Base-by-base conservation (phyloP, 352 stramenopile species). In the Phytophthora palmivora region DNA sequence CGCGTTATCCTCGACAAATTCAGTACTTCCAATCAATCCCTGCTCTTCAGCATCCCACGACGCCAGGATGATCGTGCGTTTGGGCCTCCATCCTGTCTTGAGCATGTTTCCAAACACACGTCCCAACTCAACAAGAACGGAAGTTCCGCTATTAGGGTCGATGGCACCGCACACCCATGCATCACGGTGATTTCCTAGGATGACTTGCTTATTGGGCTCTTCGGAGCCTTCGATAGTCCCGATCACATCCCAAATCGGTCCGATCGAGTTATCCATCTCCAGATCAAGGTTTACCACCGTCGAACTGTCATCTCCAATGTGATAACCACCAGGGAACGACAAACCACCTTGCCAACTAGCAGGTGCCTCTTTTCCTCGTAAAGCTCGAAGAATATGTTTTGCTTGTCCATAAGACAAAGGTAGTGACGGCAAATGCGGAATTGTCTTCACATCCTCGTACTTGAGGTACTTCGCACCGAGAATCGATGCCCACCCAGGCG, bases 121-220 rank as follows among this genome's bases (percentile, higher is more conserved):
- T 2, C 84, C 89, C 6, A 97, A 63, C 70, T 97, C 90, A 1
- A 96, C 49, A 49, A 97, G 67, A 1, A 75, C 62, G 0, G 85
- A 72, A 2, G 88, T 95, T 9, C 88, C 90, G 30, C 74, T 91
- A 46, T 92, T 93, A 6, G 90, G 90, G 58, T 97, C 89, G 15
- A 88, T 82, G 0, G 88, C 90, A 10, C 89, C 90, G 51, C 88
- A 96, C 0, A 97, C 86, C 90, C 90, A 97, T 2, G 86, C 89
- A 55, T 97, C 90, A 10, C 90, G 82, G 54, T 97, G 90, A 64
- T 97, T 97, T 18, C 88, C 86, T n/a, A 96, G 66, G n/a, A 97
- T 48, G 3, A 96, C 76, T 15, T 80, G 82, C 53, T 79, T 71
- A 7, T 92, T 79, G 0, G 86, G 68, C n/a, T 79, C 58, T 6